Conservation (phyloP, 306 rosid genomes). For the Myrica gale region DNA sequence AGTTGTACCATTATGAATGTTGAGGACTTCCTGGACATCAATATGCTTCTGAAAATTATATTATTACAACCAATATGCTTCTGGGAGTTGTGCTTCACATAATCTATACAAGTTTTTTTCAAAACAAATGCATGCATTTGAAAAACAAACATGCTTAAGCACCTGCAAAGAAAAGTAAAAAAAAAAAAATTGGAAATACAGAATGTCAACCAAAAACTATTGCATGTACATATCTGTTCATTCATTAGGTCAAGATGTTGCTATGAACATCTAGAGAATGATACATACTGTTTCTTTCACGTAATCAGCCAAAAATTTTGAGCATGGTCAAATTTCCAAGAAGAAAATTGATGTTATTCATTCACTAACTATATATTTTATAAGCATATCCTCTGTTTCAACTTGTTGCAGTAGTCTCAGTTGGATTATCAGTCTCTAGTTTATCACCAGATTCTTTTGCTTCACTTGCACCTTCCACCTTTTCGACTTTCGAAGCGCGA, state of each 20-base stretch:
- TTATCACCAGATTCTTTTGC: slow-evolving; percentile 35
- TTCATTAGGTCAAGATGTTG: neutral
- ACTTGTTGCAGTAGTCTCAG: slow-evolving; percentile 32
- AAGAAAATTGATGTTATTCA: slow-evolving; percentile 11
- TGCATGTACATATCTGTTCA: neutral
- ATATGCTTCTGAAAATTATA: too few relatives aligned
- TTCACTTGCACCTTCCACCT: slow-evolving; percentile 35
- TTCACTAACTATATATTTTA: slow-evolving; percentile 25
- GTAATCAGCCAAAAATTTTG: neutral
- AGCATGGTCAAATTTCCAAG: neutral
- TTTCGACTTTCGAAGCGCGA: slow-evolving; percentile 61
- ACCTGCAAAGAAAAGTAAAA: too few relatives aligned
- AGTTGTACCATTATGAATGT: too few relatives aligned
- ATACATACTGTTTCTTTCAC: neutral
- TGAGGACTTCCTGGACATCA: too few relatives aligned
- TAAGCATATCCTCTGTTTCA: slow-evolving; percentile 24
- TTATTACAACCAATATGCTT: too few relatives aligned
- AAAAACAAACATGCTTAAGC: too few relatives aligned
- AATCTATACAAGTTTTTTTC: too few relatives aligned
- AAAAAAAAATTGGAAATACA: too few relatives aligned
- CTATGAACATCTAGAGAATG: neutral
- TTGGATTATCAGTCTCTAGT: slow-evolving; percentile 28
- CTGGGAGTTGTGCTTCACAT: too few relatives aligned
- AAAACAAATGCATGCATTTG: too few relatives aligned
- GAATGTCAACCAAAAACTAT: too few relatives aligned